Evolutionary conservation across 2,329 filamentous ascomycete species (phyloP).

Genomic region (Fusarium sp.): DNA sequence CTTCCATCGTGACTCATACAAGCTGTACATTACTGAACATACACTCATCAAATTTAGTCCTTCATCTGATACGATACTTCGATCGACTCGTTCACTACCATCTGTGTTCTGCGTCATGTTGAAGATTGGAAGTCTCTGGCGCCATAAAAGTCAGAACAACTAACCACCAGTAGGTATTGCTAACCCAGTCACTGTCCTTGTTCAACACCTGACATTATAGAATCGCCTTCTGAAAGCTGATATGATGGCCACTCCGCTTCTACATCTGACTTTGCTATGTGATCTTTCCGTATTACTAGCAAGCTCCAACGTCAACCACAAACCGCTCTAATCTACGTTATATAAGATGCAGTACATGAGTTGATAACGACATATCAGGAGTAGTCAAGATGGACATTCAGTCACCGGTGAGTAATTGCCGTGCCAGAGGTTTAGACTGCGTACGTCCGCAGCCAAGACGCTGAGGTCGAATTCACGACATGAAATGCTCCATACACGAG

Average conservation of each 20-base stretch:
- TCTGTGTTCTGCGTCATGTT: background rate
- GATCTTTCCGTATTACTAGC: too few species aligned
- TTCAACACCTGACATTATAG: background rate
- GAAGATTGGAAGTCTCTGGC: background rate
- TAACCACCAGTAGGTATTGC: accelerated
- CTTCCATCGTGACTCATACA: background rate
- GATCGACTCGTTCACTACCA: accelerated
- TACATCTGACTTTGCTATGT: accelerated
- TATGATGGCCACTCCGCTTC: background rate
- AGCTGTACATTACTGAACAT: accelerated
- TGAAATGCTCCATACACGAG: too few species aligned
- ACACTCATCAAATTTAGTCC: accelerated
- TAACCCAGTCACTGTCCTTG: accelerated
- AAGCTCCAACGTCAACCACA: background rate
- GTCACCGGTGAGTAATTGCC: accelerated
- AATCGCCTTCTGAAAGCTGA: accelerated
- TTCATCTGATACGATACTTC: accelerated
- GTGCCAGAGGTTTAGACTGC: too few species aligned
- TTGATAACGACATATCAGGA: background rate
- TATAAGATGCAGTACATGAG: background rate
- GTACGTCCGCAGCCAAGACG: accelerated
- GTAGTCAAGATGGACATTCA: background rate
- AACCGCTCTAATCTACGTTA: background rate
- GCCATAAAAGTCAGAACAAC: accelerated
- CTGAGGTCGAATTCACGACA: background rate